Evolutionary conservation across 768 basidiomycete species (phyloP), one percentile per base, ranked within the genome.

Genomic region (Lyophyllum shimeji): DNA sequence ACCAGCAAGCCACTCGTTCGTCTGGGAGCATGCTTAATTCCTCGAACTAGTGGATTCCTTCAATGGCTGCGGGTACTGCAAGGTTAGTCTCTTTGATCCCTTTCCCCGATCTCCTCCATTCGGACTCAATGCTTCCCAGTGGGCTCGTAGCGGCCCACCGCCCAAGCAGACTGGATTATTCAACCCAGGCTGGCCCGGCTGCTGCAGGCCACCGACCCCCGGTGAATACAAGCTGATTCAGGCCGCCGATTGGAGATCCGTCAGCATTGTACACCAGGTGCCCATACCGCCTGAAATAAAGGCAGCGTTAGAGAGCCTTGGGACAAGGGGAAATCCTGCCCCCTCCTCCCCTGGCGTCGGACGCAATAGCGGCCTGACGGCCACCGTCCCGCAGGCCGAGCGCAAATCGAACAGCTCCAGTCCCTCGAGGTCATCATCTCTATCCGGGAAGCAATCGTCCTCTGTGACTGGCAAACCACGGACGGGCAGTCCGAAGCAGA

Each of bases 41-140:
- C 37, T 60, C 50, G 43, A 54, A 49, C 46, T 67, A 90, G 89
- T 93, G 62, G 83, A 87, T 66, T 83, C 83, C 33, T 92, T 92
- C 77, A 90, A 88, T 63, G 89, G 90, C 47, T 93, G 91, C 69
- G 92, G 92, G 21, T 94, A 83, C 71, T 94, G 92, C 87, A 94
- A 93, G 85, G 91, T 92, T 57, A 42, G 71, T 68, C 44, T 56
- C 31, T 62, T 57, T 61, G 55, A 60, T 46, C 63, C 59, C 49
- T 51, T 57, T 53, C 64, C 61, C 57, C 11, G 18, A 13, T 40
- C 21, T 37, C 21, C 11, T 46, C 54, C 46, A 61, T 58, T 62
- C 64, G 63, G 68, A 66, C 65, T 67, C 55, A 52, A 56, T 49
- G 40, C 45, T 44, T 57, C 42, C 49, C 72, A 91, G 90, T 92